Conservation (phyloP, 108 stramenopile species). For the Schizochytrium sp. region DNA sequence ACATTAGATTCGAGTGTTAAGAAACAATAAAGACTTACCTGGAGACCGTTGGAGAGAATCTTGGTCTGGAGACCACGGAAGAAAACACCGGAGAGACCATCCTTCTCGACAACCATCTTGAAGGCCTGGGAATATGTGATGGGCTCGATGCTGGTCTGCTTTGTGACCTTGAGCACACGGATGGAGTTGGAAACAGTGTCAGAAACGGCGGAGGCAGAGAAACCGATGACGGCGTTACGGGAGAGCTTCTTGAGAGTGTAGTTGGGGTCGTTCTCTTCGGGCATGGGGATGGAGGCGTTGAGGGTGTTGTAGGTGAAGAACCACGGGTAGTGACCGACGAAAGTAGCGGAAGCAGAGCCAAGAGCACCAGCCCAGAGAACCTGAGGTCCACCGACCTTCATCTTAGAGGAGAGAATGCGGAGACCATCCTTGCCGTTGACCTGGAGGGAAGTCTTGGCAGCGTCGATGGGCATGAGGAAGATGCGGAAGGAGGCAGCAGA, state of each 20-base stretch:
- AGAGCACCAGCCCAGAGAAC: constrained; percentile 92
- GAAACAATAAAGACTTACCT: constrained; percentile 41
- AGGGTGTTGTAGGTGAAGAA: constrained; percentile 95
- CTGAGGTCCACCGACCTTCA: constrained; percentile 84
- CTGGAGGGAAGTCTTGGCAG: constrained; percentile 93
- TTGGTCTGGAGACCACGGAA: constrained; percentile 97
- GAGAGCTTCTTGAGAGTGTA: constrained; percentile 80
- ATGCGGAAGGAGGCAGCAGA: constrained; percentile 93
- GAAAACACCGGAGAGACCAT: constrained; percentile 90
- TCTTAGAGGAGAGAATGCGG: constrained; percentile 84
- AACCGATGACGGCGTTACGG: constrained; percentile 92
- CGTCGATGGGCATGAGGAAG: constrained; percentile 93
- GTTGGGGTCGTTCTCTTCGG: constrained; percentile 76
- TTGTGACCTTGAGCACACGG: constrained; percentile 98
- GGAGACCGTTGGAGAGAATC: constrained; percentile 95
- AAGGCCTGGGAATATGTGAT: constrained; percentile 90
- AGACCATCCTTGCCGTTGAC: constrained; percentile 93
- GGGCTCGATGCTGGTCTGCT: constrained; percentile 88
- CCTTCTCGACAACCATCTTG: constrained; percentile 84
- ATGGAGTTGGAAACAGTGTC: constrained; percentile 97
- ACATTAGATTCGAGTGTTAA: neutral
- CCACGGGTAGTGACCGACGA: constrained; percentile 97
- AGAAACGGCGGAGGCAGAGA: constrained; percentile 88
- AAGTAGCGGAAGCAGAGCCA: constrained; percentile 92
- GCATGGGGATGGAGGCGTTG: constrained; percentile 90